Percentiles rank a stretch among this genome's conserved stretches.
Conservation (phyloP, 345 rosid species). For the Sapria himalayana region DNA sequence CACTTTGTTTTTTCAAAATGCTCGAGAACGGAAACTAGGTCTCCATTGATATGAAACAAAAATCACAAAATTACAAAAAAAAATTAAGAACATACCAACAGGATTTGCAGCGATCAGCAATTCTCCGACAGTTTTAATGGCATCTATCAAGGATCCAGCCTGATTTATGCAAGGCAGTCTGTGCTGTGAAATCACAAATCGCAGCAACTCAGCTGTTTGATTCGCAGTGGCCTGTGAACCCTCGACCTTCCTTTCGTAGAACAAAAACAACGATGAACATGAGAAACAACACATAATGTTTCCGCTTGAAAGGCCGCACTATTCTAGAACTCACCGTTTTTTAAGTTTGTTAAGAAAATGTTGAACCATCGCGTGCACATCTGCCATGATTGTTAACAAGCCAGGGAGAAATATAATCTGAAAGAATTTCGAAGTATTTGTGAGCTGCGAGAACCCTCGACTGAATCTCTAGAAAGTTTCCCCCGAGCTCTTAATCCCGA, state of each 20-base stretch:
- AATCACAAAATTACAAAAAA: neutral
- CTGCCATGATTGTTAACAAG: constrained; percentile 44
- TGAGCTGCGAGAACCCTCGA: no score
- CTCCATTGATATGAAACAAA: no score
- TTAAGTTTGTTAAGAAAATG: constrained; percentile 71
- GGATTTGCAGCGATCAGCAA: constrained; percentile 79
- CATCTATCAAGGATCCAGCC: constrained; percentile 67
- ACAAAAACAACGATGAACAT: neutral
- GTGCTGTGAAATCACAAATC: constrained; percentile 79
- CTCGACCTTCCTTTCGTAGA: constrained; percentile 55
- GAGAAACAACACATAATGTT: neutral
- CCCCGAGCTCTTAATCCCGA: no score
- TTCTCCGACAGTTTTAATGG: constrained; percentile 62
- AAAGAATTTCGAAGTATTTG: no score
- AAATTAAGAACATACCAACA: constrained; percentile 29
- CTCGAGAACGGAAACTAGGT: no score
- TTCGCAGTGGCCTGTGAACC: constrained; percentile 89
- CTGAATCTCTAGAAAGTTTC: no score
- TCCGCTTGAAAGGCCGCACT: neutral
- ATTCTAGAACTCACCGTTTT: constrained; percentile 33
- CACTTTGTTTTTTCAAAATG: no score
- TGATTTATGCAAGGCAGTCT: constrained; percentile 65
- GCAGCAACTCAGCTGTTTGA: constrained; percentile 62
- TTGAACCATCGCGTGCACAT: constrained; percentile 47
- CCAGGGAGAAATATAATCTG: no score